Base-by-base conservation (phyloP, 2,329 filamentous ascomycete species). In the Scedosporium dehoogii region DNA sequence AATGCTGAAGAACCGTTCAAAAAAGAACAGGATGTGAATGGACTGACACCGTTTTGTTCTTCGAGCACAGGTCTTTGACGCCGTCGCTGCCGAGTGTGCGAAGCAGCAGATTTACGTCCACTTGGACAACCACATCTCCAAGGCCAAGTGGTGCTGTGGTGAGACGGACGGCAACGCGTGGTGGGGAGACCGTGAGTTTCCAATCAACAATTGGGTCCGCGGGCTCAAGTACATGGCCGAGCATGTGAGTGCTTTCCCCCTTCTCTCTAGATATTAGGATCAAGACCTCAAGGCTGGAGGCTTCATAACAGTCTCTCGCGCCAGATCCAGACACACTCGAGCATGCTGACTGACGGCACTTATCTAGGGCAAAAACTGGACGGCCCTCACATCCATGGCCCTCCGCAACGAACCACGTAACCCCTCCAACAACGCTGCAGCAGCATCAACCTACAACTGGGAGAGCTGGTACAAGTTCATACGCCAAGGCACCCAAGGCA, bases 131-230 rank as follows among this genome's bases (percentile, higher is more conserved):
- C 84, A 86, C 69, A 80, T 86, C 65, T 85, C 81, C 9, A 77
- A 75, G 57, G 84, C 76, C 2, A 74, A 75, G 62, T 87, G 84
- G 84, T 86, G 84, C 69, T 86, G 84, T 66, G 76, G 73, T 7
- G 73, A 71, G 0, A 73, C 69, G 0, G 84, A 86, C 60, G 82
- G 81, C 3, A 86, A 86, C 68, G 72, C 77, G 25, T 86, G 83
- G 83, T 86, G 83, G 72, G 82, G 84, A 10, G 85, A 88, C 68
- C 77, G 71, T 0, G 78, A 85, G 67, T 89, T 86, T 65, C 71
- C 81, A 63, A 75, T 80, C 0, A 71, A 74, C 1, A 86, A 86
- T 48, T 89, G 86, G 86, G 75, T 79, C 5, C 76, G 85, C 7
- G 86, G 85, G 0, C 73, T 84, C 23, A 70, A 73, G 0, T 88